Evolutionary conservation across 305 asterid species (phyloP).

Genomic region (Monarda citriodora): DNA sequence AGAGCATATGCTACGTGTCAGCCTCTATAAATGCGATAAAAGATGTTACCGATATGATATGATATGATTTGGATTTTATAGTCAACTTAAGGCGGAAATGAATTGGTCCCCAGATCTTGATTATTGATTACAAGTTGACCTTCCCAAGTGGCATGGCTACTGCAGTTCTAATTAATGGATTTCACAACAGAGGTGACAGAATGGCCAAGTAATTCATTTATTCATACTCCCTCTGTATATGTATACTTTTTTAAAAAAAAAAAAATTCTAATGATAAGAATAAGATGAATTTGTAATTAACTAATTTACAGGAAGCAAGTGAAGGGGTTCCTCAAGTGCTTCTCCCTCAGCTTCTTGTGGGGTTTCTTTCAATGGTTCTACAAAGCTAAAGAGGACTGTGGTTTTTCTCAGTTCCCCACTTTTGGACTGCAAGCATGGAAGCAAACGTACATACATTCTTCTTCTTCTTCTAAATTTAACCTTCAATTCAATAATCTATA

Average conservation of each 20-base stretch:
- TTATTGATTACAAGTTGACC: slow-evolving; percentile 59
- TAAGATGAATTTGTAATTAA: too few relatives aligned
- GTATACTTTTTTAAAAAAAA: too few relatives aligned
- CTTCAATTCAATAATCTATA: too few relatives aligned
- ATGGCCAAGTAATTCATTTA: slow-evolving; percentile 52
- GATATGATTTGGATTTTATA: too few relatives aligned
- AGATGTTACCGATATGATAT: slow-evolving; percentile 6
- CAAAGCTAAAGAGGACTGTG: slow-evolving; percentile 57
- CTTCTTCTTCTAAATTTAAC: too few relatives aligned
- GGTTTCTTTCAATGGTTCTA: slow-evolving; percentile 80
- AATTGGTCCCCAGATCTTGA: slow-evolving; percentile 39
- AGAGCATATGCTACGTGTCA: too few relatives aligned
- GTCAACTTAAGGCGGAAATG: too few relatives aligned
- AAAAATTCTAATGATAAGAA: too few relatives aligned
- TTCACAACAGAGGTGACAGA: slow-evolving; percentile 58
- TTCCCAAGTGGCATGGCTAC: slow-evolving; percentile 76
- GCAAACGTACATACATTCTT: slow-evolving; percentile 82
- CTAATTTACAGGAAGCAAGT: slow-evolving; percentile 73
- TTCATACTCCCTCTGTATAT: too few relatives aligned
- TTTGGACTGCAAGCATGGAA: slow-evolving; percentile 79
- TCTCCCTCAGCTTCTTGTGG: slow-evolving; percentile 67
- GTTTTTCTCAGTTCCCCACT: slow-evolving; percentile 71
- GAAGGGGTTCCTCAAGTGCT: slow-evolving; percentile 47
- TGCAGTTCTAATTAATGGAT: slow-evolving; percentile 69
- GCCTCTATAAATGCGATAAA: too few relatives aligned